phyloP scores from a whole-genome alignment of 352 stramenopile genomes.

The Phytophthora cactorum region DNA sequence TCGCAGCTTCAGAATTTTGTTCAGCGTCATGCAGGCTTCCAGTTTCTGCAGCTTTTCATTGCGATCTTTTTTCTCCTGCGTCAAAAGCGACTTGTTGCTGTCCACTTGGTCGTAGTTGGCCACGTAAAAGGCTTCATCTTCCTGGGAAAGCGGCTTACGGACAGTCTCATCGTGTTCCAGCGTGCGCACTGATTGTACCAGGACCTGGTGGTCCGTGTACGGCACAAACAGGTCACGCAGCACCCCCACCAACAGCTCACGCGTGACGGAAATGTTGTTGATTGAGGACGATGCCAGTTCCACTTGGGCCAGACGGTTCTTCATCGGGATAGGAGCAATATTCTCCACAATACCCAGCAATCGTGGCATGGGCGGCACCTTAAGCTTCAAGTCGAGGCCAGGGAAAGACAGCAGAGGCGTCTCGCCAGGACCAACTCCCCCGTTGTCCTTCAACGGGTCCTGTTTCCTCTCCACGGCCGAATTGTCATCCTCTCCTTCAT shows the following conservation, averaged over 20 bases:
- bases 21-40: constrained; percentile 51
- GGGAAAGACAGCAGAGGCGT: constrained; percentile 47
- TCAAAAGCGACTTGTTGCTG: constrained; percentile 47
- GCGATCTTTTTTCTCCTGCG: constrained; percentile 46
- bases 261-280: constrained; percentile 49
- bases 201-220: constrained; percentile 56
- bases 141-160: constrained; percentile 41
- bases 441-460: constrained; percentile 33
- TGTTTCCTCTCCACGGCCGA: constrained; percentile 28
- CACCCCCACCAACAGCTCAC: constrained; percentile 52
- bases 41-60: constrained; percentile 47
- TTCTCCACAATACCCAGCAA: constrained; percentile 65
- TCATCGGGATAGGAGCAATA: constrained; percentile 55
- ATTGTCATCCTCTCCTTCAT: constrained; percentile 25
- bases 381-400: constrained; percentile 51
- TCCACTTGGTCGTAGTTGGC: constrained; percentile 56
- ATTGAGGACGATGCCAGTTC: constrained; percentile 46
- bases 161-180: constrained; percentile 52
- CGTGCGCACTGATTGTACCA: constrained; percentile 59
- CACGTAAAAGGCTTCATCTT: constrained; percentile 63
- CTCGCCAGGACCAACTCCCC: constrained; percentile 28
- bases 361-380: constrained; percentile 60
- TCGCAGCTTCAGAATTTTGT: constrained; percentile 57
- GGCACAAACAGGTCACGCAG: constrained; percentile 64
- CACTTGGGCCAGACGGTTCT: constrained; percentile 47